phyloP scores from a whole-genome alignment of 1,284 basidiomycete species.

The Malassezia slooffiae region DNA sequence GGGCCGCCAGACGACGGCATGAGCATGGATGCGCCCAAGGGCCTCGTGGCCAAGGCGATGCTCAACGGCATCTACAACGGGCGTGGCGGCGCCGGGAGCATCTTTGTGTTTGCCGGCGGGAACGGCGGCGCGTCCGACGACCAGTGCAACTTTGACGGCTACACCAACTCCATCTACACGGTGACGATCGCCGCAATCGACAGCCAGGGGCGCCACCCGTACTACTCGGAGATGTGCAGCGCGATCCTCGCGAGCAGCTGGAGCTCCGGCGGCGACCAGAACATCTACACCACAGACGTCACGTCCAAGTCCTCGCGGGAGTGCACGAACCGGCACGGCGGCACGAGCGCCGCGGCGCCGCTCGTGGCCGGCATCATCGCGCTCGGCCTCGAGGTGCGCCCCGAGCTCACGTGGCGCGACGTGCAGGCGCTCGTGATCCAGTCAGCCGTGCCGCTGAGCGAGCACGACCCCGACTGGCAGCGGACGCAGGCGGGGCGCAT shows the following conservation, averaged over 20 bases:
- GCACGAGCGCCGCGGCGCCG: slow-evolving; percentile 93
- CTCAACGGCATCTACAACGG: slow-evolving; percentile 89
- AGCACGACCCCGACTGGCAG: slow-evolving; percentile 90
- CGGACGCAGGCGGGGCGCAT: slow-evolving; percentile 63
- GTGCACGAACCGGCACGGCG: slow-evolving; percentile 77
- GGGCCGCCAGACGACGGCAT: slow-evolving; percentile 90
- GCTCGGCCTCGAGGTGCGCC: slow-evolving; percentile 47
- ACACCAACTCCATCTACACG: slow-evolving; percentile 94
- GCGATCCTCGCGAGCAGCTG: slow-evolving; percentile 95
- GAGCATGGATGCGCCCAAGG: slow-evolving; percentile 87
- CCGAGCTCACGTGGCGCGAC: slow-evolving; percentile 93
- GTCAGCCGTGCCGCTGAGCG: slow-evolving; percentile 69
- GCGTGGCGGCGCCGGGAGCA: slow-evolving; percentile 73
- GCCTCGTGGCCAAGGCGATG: slow-evolving; percentile 85
- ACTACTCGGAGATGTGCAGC: slow-evolving; percentile 91
- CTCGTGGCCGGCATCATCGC: slow-evolving; percentile 54
- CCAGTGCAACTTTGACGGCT: slow-evolving; percentile 99
- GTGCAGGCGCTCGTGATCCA: slow-evolving; percentile 80
- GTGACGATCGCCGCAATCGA: slow-evolving; percentile 91
- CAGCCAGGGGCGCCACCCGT: slow-evolving; percentile 81
- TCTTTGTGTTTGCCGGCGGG: slow-evolving; percentile 95
- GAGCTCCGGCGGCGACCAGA: slow-evolving; percentile 82
- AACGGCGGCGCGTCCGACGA: slow-evolving; percentile 85
- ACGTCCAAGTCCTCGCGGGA: slow-evolving; percentile 57
- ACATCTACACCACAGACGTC: slow-evolving; percentile 74